Percentiles rank a stretch among this genome's conserved stretches.
Conservation (phyloP, 2,329 filamentous ascomycete genomes). For the Fusarium chaquense region DNA sequence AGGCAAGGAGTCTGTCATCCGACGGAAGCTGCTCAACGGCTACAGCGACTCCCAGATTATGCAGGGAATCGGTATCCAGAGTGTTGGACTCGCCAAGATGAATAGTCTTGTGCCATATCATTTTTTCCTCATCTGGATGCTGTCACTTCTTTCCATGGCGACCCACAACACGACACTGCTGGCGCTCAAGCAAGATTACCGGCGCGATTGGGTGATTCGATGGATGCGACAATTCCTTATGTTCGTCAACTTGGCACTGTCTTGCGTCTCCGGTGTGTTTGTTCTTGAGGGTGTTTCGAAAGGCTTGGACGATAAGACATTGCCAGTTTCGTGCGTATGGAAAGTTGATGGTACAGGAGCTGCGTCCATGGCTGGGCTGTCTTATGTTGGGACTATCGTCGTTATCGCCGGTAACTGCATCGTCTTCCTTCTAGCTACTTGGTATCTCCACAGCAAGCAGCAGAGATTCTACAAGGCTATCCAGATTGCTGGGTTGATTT, state of each 20-base stretch:
- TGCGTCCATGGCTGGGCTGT: constrained; percentile 58
- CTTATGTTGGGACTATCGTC: constrained; percentile 69
- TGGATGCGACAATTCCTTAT: constrained; percentile 75
- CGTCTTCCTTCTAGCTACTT: constrained; percentile 70
- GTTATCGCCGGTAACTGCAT: constrained; percentile 70
- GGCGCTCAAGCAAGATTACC: constrained; percentile 74
- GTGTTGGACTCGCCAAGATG: constrained; percentile 71
- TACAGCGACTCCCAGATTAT: constrained; percentile 78
- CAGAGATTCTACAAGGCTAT: constrained; percentile 67
- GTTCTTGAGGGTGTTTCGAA: constrained; percentile 67
- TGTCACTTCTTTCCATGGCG: constrained; percentile 72
- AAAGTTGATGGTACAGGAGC: constrained; percentile 54
- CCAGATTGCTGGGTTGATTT: constrained; percentile 64
- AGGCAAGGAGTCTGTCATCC: constrained; percentile 63
- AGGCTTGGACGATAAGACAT: constrained; percentile 62
- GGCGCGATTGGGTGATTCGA: constrained; percentile 73
- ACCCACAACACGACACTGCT: constrained; percentile 74
- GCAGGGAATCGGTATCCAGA: constrained; percentile 76
- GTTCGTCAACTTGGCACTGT: constrained; percentile 72
- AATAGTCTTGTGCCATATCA: constrained; percentile 72
- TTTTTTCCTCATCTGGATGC: constrained; percentile 78
- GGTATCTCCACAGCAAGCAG: constrained; percentile 70
- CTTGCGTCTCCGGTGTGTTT: constrained; percentile 67
- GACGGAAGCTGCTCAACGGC: constrained; percentile 72
- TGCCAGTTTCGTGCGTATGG: constrained; percentile 74